phyloP scores from a whole-genome alignment of 176 grass and related monocot genomes.

The Musa acuminata region DNA sequence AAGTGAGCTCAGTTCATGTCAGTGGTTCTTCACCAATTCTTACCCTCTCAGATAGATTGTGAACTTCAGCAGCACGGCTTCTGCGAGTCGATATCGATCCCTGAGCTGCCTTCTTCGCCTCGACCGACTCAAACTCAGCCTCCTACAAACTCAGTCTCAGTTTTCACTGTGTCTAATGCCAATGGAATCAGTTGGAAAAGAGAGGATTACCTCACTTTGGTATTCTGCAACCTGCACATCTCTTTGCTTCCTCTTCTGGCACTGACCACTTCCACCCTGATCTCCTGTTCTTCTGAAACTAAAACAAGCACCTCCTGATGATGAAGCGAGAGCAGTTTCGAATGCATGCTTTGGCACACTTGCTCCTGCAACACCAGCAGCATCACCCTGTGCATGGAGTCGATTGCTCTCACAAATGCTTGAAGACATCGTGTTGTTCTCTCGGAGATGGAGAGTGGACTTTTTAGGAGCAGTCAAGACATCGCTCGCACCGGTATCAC shows the following conservation, averaged over 20 bases:
- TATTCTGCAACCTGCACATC: constrained; percentile 31
- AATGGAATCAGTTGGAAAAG: not conserved
- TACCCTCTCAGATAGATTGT: constrained; percentile 84
- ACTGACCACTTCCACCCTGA: not conserved
- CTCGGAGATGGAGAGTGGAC: not conserved
- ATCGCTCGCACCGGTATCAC: not conserved
- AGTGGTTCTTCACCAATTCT: constrained; percentile 7
- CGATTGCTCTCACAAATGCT: not conserved
- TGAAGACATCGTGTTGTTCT: not conserved
- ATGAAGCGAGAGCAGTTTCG: not conserved
- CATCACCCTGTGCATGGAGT: not conserved
- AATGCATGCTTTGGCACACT: not conserved
- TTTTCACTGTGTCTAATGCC: no score
- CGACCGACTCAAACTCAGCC: no score
- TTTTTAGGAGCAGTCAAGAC: not conserved
- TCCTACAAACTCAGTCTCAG: no score
- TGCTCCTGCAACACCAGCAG: not conserved
- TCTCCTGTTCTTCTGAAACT: constrained; percentile 1
- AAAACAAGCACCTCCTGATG: not conserved
- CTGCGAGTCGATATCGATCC: constrained; percentile 27
- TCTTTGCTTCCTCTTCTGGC: constrained; percentile 25
- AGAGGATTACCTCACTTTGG: constrained; percentile 45
- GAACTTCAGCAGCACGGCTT: constrained; percentile 72
- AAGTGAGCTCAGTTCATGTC: not conserved
- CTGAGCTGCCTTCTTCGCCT: no score